A percentile compares a stretch with the other conserved stretches of the same genome.
Evolutionary conservation across 2,329 filamentous ascomycete genomes (phyloP).

Genomic region (Orbilia ellipsospora): DNA sequence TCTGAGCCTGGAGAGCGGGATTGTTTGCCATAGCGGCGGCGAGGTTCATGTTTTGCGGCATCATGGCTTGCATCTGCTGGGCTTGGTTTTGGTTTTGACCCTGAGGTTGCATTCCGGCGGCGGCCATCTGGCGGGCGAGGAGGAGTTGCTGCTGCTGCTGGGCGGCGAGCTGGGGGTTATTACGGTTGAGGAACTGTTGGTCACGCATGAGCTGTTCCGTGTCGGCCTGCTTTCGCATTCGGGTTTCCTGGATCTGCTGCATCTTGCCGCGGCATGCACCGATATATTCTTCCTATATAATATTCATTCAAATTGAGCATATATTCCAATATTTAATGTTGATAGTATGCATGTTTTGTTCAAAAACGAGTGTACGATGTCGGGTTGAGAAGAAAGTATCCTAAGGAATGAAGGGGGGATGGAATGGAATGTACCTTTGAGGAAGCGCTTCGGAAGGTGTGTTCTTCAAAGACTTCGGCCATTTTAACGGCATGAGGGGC

Average conservation of each 20-base stretch:
- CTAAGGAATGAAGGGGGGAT: background rate
- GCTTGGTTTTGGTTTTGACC: constrained; percentile 12
- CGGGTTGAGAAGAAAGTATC: background rate
- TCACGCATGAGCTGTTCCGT: constrained; percentile 39
- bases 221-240: constrained; percentile 42
- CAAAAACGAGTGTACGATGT: background rate
- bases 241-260: constrained; percentile 52
- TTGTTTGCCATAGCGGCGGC: constrained; percentile 38
- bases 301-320: background rate
- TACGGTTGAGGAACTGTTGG: constrained; percentile 36
- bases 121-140: constrained; percentile 28
- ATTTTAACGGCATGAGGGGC: constrained; percentile 46
- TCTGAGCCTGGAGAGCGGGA: constrained; percentile 33
- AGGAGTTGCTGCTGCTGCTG: constrained; percentile 48
- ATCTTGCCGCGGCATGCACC: constrained; percentile 37
- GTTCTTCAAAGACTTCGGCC: constrained; percentile 50
- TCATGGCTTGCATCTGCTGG: constrained; percentile 15
- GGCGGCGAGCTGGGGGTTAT: constrained; percentile 26
- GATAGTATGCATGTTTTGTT: too few species aligned
- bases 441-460: constrained; percentile 32
- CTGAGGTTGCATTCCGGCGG: constrained; percentile 3
- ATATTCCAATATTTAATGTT: too few species aligned
- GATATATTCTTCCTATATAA: constrained; percentile 42
- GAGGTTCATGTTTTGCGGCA: constrained; percentile 36
- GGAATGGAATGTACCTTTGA: constrained; percentile 26